Evolutionary conservation across 257 asterid species (phyloP), one percentile per base, ranked within the genome.

Genomic region (Voacanga thouarsii): DNA sequence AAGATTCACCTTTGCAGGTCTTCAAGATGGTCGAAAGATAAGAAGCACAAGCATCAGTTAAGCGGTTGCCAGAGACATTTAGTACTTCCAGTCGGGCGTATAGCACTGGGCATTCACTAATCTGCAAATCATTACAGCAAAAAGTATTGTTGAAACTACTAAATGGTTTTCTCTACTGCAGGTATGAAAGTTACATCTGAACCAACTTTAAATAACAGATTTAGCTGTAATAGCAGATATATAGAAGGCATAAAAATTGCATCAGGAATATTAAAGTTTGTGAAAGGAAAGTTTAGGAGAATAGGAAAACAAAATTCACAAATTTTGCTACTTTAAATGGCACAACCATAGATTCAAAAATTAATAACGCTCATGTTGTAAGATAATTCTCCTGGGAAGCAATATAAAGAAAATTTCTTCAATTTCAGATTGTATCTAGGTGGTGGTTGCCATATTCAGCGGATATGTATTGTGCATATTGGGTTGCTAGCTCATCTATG

Each of bases 41-140:
- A 82, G 96, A 89, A 80, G 97, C 96, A 89, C 98, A 92, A 49
- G 96, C 88, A 84, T 95, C 99, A 74, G 96, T 89, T 82, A 95
- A 82, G 80, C 90, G 83, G 89, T 95, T 95, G 64, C 97, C 96
- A 63, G 98, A 90, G 79, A 95, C 79, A 80, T 95, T 88, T 78
- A 93, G 96, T 71, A 93, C 97, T 89, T 95, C 99, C 87, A 95
- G 68, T 79, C 98, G 93, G 81, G 87, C 82, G 80, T 84, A 88
- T 51, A 95, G 88, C 78, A 84, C 91, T 26, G 89, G 86, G 86
- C 98, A 91, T 80, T 93, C 97, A 74, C 95, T 90, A 75, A 95
- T 89, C 99, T 93, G 90, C 30, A 76, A 78, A 85, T 70, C 41
- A 39, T 63, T 74, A 61, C 77, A 63, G 71, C 51, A 41, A 85